Base-by-base conservation (phyloP, 1,284 basidiomycete genomes). In the Cryptococcus deneoformans region DNA sequence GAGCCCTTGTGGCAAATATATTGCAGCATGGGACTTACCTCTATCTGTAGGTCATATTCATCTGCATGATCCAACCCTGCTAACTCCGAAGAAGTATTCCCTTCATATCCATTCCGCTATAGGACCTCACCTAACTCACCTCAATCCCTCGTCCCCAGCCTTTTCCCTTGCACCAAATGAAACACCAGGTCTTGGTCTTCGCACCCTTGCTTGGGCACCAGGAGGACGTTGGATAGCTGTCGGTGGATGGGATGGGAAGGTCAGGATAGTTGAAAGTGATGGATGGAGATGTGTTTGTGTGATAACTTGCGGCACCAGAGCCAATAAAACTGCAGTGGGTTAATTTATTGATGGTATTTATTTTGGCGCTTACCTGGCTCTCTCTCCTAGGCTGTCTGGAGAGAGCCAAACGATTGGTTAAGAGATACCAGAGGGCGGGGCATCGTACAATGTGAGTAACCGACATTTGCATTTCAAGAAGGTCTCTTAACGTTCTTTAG, bases 221-320 rank as follows among this genome's bases (percentile, higher is more conserved):
- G 86, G 81, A 50, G 89, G 90, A 2, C 80, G 83, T 65, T 91
- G 87, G 70, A 78, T 93, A 6, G 87, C 86, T 2, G 79, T 92
- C 0, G 86, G 85, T 10, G 91, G 91, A 6, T 91, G 87, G 84
- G 89, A 92, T 72, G 88, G 92, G 65, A 90, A 87, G 78, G 89
- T 92, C 34, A 80, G 91, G 63, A 83, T 93, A 52, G 77, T 93
- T 24, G 88, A 90, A 68, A 85, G 82, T 66, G 76, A 90, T 43
- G 89, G 86, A 44, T 92, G 91, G 89, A 83, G 85, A 29, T 81
- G 83, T n/a, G 81, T 88, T 14, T 81, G 81, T 9, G 83, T 83
- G 1, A 79, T 93, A 20, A 85, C 87, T 46, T 73, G 87, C 9
- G 80, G 82, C 4, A 79, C 79, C 52, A 83, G 84, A 59, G 78